Conservation (phyloP, 192 early-diverging fungal species). For the Podila verticillata region DNA sequence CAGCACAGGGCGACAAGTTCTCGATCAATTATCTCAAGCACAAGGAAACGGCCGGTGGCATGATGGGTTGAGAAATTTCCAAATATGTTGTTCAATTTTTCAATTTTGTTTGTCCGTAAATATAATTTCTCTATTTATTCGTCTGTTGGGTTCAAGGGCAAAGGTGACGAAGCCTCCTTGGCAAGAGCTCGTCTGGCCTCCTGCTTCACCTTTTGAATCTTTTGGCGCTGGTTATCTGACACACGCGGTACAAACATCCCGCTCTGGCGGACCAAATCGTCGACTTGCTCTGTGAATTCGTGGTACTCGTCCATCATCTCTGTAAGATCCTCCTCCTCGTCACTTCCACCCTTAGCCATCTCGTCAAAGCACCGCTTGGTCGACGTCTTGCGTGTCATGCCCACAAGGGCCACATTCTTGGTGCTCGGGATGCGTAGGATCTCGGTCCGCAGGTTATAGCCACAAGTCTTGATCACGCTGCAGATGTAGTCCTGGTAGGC, state of each 20-base stretch:
- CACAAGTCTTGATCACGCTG: constrained; percentile 61
- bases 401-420: constrained; percentile 79
- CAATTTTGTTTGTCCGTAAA: background rate
- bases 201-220: constrained; percentile 49
- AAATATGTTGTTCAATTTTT: background rate
- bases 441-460: constrained; percentile 71
- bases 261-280: constrained; percentile 25
- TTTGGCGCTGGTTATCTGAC: constrained; percentile 63
- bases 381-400: constrained; percentile 48
- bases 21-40: constrained; percentile 53
- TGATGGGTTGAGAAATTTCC: constrained; percentile 11
- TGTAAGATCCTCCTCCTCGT: background rate
- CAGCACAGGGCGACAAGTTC: constrained; percentile 51
- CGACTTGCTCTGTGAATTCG: constrained; percentile 7
- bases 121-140: too few species aligned
- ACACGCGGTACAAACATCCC: constrained; percentile 57
- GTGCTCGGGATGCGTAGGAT: constrained; percentile 83
- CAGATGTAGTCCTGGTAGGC: constrained; percentile 73
- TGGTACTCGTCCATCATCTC: background rate
- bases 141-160: background rate
- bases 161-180: background rate
- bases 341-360: background rate
- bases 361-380: too few species aligned
- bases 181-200: constrained; percentile 13
- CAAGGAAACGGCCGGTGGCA: constrained; percentile 44